phyloP scores from a whole-genome alignment of 2,329 filamentous ascomycete species.

The Ceratocystis eucalypticola region DNA sequence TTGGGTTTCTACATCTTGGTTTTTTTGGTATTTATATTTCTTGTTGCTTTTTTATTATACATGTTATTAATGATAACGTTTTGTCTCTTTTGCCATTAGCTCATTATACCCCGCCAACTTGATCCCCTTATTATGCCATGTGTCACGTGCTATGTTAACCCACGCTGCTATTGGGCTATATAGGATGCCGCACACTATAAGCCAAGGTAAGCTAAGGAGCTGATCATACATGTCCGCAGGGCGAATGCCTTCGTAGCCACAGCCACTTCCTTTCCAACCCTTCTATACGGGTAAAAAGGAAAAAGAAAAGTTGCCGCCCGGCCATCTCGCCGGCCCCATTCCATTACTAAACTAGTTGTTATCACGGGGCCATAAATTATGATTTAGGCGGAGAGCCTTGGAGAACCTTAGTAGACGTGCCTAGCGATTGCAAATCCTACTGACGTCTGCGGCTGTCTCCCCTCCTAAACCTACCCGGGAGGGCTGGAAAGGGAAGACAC shows the following conservation, averaged over 20 bases:
- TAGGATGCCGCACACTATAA: neutral
- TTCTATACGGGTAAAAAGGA: too few species aligned
- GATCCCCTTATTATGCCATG: neutral
- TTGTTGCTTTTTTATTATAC: conserved; percentile 4
- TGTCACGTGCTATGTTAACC: neutral
- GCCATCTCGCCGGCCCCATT: too few species aligned
- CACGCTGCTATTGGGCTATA: neutral
- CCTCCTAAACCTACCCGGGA: too few species aligned
- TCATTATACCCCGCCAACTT: neutral
- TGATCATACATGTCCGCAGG: neutral
- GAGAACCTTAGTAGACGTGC: too few species aligned
- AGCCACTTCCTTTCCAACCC: neutral
- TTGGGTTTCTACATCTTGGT: conserved; percentile 10
- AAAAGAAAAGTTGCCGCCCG: too few species aligned
- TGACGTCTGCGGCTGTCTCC: too few species aligned
- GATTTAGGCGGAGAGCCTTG: too few species aligned
- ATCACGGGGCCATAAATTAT: too few species aligned
- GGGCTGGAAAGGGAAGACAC: too few species aligned
- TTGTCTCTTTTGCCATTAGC: conserved; percentile 3
- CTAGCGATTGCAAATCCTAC: too few species aligned
- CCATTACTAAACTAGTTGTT: too few species aligned
- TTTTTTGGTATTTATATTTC: conserved; percentile 6
- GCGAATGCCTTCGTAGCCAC: neutral
- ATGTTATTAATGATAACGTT: conserved; percentile 6
- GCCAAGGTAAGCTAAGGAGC: neutral